These are phyloP conservation scores for Tripterygium wilfordii DNA, from an alignment of 177 flowering plant genomes.

Conservation along the genomic window DNA sequence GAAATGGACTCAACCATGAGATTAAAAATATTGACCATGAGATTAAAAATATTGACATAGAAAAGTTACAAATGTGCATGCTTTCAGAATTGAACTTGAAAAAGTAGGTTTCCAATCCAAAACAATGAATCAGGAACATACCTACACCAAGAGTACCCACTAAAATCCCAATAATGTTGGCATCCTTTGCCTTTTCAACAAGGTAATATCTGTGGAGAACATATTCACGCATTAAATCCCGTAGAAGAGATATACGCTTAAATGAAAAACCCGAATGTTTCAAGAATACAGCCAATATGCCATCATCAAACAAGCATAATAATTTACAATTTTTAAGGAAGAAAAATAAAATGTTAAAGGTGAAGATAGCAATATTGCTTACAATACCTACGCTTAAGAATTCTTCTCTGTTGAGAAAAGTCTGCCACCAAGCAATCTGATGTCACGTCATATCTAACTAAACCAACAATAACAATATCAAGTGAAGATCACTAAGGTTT, in stretches of 20 bases:
- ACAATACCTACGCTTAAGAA: constrained; percentile 85
- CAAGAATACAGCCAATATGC: too few species aligned
- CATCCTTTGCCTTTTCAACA: constrained; percentile 98
- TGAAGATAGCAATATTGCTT: too few species aligned
- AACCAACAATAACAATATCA: constrained; percentile 14
- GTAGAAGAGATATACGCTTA: not conserved
- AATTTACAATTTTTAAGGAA: not conserved
- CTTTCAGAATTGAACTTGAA: too few species aligned
- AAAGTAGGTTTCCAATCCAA: too few species aligned
- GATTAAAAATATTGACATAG: too few species aligned
- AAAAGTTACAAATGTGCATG: too few species aligned
- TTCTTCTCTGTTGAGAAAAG: constrained; percentile 51
- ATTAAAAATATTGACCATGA: too few species aligned
- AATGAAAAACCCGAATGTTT: too few species aligned
- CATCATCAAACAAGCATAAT: too few species aligned
- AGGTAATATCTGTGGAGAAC: constrained; percentile 64
- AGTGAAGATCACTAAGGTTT: too few species aligned
- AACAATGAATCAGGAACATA: constrained; percentile 19
- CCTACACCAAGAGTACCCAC: constrained; percentile 99
- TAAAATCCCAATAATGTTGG: constrained; percentile 86
- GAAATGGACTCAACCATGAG: too few species aligned
- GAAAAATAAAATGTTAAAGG: not conserved
- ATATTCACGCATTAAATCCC: constrained; percentile 5
- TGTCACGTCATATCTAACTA: constrained; percentile 77
- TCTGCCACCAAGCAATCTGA: constrained; percentile 50